Conservation (phyloP, 1,139 yeast genomes). For the Geotrichum carabidarum region DNA sequence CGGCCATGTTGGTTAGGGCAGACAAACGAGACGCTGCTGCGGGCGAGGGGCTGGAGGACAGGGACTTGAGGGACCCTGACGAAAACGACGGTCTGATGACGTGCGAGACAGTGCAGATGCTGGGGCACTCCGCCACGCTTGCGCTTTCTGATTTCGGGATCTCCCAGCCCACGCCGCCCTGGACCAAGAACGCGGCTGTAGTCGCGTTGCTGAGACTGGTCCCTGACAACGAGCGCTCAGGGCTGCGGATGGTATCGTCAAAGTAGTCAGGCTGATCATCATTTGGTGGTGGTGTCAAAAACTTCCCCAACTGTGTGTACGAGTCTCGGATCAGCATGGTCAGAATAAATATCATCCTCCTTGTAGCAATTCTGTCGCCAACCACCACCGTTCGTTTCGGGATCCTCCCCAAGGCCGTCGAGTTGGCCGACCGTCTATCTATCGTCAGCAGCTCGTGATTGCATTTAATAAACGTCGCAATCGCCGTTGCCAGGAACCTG, state of each 20-base stretch:
- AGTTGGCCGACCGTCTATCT: slow-evolving; percentile 7
- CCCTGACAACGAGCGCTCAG: background rate
- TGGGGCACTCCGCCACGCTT: slow-evolving; percentile 21
- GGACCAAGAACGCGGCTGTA: slow-evolving; percentile 13
- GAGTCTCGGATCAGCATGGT: slow-evolving; percentile 26
- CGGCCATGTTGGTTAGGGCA: background rate
- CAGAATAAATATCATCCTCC: slow-evolving; percentile 28
- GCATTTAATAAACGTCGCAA: slow-evolving; percentile 25
- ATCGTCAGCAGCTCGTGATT: slow-evolving; percentile 18
- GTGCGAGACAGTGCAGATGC: slow-evolving; percentile 28
- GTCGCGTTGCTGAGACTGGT: slow-evolving; percentile 6
- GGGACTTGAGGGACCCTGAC: slow-evolving; percentile 20
- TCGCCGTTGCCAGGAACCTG: slow-evolving; percentile 23
- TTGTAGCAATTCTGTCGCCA: slow-evolving; percentile 25
- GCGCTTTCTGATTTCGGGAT: slow-evolving; percentile 22
- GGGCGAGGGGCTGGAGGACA: slow-evolving; percentile 16
- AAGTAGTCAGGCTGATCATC: background rate
- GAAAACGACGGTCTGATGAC: slow-evolving; percentile 30
- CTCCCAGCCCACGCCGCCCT: slow-evolving; percentile 29
- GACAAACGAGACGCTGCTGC: background rate
- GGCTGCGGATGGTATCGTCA: slow-evolving; percentile 2
- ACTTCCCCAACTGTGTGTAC: background rate
- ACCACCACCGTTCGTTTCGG: slow-evolving; percentile 30
- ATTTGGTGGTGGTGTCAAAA: background rate
- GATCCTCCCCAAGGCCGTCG: slow-evolving; percentile 15